Evolutionary conservation across 495 filamentous ascomycete genomes (phyloP).

Genomic region (Podospora anserina): DNA sequence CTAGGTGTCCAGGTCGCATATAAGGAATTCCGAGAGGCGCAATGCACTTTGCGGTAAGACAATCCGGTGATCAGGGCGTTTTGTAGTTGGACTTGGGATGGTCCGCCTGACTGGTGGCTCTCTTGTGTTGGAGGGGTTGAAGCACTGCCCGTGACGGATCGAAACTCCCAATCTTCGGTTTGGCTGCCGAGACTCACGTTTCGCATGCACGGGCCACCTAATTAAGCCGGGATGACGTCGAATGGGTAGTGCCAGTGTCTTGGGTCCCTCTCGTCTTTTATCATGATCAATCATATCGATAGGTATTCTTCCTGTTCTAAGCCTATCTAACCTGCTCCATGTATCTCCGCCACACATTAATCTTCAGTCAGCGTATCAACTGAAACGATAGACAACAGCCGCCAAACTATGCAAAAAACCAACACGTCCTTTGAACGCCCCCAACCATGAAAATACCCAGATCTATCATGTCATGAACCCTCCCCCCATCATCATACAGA

Average conservation of each 20-base stretch:
- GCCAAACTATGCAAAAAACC: neutral
- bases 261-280: neutral
- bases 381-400: neutral
- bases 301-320: no score
- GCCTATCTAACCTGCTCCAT: no score
- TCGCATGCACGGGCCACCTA: conserved; percentile 19
- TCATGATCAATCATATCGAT: no score
- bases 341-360: no score
- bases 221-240: conserved; percentile 8
- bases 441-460: neutral
- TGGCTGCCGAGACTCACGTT: conserved; percentile 17
- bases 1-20: conserved; percentile 10
- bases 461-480: neutral
- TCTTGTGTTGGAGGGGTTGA: neutral
- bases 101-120: neutral
- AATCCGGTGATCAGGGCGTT: conserved; percentile 14
- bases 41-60: conserved; percentile 1
- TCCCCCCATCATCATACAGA: neutral
- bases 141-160: neutral
- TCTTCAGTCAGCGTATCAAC: neutral
- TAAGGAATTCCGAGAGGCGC: neutral
- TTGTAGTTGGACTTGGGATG: neutral
- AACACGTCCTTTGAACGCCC: neutral
- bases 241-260: neutral
- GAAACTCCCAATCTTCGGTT: conserved; percentile 6